These are phyloP conservation scores for Dimargaris cristalligena DNA, from an alignment of 192 early-diverging fungal species.

Conservation along the genomic window DNA sequence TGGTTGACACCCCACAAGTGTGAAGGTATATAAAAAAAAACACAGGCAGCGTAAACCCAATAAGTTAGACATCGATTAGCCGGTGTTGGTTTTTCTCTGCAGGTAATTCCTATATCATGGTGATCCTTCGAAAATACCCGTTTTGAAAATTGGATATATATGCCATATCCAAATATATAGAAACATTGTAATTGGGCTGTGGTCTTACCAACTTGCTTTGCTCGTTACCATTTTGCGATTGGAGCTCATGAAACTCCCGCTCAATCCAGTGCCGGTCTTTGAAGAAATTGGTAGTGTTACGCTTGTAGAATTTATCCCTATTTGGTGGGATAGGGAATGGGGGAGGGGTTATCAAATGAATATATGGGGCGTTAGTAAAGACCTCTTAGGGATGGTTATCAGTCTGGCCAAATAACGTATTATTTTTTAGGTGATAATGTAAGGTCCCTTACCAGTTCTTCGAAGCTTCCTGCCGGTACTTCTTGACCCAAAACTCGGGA, in stretches of 20 bases:
- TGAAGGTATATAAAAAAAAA: too few relatives aligned
- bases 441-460: slow-evolving; percentile 54
- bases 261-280: slow-evolving; percentile 94
- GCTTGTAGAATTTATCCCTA: slow-evolving; percentile 64
- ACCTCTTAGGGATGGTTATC: too few relatives aligned
- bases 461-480: slow-evolving; percentile 61
- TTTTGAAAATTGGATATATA: not conserved
- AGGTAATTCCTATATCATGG: slow-evolving; percentile 20
- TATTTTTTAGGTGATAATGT: too few relatives aligned
- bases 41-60: not conserved
- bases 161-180: not conserved
- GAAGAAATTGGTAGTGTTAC: slow-evolving; percentile 82
- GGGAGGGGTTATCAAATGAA: too few relatives aligned
- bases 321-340: too few relatives aligned
- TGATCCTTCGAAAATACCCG: slow-evolving; percentile 19
- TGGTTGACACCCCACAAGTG: slow-evolving; percentile 10
- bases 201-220: not conserved
- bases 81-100: not conserved
- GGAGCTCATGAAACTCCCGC: slow-evolving; percentile 83
- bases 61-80: not conserved
- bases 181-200: not conserved
- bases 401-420: too few relatives aligned
- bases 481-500: slow-evolving; percentile 57
- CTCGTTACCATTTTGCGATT: slow-evolving; percentile 12
- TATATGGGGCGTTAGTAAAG: too few relatives aligned